Percentiles rank a stretch among this genome's conserved stretches.
phyloP scores from a whole-genome alignment of 1,139 yeast genomes.

The Yamadazyma aaseri region DNA sequence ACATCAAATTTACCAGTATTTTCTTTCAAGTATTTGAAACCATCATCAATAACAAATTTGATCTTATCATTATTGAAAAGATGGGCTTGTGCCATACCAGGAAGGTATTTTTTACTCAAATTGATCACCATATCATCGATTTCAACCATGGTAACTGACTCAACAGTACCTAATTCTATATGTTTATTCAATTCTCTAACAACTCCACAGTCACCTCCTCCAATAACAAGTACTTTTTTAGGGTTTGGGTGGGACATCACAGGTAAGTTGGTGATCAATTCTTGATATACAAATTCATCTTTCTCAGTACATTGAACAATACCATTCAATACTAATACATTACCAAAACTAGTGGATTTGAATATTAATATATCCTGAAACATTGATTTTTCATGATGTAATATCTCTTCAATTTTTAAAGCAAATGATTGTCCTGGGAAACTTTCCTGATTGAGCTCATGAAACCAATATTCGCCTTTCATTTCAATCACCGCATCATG shows the following conservation, averaged over 20 bases:
- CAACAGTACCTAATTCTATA: constrained; percentile 48
- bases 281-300: constrained; percentile 90
- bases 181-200: constrained; percentile 84
- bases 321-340: constrained; percentile 82
- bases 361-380: constrained; percentile 63
- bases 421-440: constrained; percentile 50
- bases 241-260: constrained; percentile 74
- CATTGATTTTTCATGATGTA: constrained; percentile 36
- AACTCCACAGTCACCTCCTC: constrained; percentile 96
- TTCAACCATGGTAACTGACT: constrained; percentile 78
- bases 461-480: constrained; percentile 39
- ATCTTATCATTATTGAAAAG: constrained; percentile 69
- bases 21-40: constrained; percentile 70
- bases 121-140: constrained; percentile 86
- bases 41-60: constrained; percentile 77
- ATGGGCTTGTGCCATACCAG: constrained; percentile 62
- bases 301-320: constrained; percentile 86
- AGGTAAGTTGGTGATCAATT: constrained; percentile 81
- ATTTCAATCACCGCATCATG: constrained; percentile 30
- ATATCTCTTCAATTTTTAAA: constrained; percentile 30
- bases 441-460: constrained; percentile 32
- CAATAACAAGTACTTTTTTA: constrained; percentile 75
- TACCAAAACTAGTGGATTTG: constrained; percentile 73
- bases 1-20: constrained; percentile 60
- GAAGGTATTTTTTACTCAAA: constrained; percentile 71